phyloP scores from a whole-genome alignment of 768 basidiomycete genomes.

The Mrakia hoshinonis region DNA sequence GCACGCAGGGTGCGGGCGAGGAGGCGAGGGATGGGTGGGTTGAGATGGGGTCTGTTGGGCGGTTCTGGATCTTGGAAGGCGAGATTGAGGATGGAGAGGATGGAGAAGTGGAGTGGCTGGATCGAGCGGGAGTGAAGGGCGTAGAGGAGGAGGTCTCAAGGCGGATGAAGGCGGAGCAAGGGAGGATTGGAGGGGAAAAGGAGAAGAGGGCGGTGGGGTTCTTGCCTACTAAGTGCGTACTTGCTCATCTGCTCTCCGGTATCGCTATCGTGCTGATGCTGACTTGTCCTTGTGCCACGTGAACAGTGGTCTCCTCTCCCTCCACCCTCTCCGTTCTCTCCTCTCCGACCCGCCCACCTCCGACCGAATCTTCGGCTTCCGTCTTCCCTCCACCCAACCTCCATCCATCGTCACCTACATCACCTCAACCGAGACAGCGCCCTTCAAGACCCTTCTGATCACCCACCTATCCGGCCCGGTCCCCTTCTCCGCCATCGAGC shows the following conservation, averaged over 20 bases:
- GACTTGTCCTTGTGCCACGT: background rate
- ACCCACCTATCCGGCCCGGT: background rate
- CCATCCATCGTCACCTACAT: background rate
- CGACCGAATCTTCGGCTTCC: background rate
- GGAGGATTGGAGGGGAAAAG: background rate
- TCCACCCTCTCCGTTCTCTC: slow-evolving; percentile 5
- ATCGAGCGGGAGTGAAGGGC: background rate
- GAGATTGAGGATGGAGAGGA: background rate
- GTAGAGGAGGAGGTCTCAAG: slow-evolving; percentile 1
- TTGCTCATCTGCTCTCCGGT: background rate
- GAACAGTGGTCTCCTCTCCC: background rate
- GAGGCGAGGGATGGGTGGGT: slow-evolving; percentile 6
- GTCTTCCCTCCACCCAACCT: background rate
- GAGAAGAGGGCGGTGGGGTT: background rate
- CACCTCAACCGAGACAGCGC: background rate
- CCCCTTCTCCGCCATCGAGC: background rate
- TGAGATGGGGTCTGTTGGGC: background rate
- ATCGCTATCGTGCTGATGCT: background rate
- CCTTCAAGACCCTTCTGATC: slow-evolving; percentile 13
- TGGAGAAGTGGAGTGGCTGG: background rate
- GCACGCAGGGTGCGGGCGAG: background rate
- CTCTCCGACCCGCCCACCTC: background rate
- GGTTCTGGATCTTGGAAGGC: background rate
- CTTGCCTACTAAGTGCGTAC: background rate
- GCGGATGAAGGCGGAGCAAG: background rate